A percentile compares a stretch with the other conserved stretches of the same genome.
Conservation (phyloP, 2,329 filamentous ascomycete genomes). For the Aaosphaeria pasadenensis region DNA sequence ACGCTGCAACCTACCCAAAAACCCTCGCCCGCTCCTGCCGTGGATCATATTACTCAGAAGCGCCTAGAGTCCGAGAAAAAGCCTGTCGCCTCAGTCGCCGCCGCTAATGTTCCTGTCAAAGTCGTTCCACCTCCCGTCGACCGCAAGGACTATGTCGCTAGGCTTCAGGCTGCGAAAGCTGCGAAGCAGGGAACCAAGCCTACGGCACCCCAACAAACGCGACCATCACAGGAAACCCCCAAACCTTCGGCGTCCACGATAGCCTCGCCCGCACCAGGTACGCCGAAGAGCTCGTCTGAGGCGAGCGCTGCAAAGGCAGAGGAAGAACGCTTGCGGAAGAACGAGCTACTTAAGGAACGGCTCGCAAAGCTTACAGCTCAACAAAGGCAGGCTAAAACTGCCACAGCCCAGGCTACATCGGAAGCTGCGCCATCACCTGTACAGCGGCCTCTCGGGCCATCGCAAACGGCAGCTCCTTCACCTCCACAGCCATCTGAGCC, state of each 20-base stretch:
- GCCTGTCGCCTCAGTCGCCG: slow-evolving; percentile 11
- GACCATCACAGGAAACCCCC: slow-evolving; percentile 6
- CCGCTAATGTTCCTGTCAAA: slow-evolving; percentile 8
- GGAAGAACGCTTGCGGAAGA: not conserved
- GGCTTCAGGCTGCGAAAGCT: slow-evolving; percentile 70
- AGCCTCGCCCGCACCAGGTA: too few relatives aligned
- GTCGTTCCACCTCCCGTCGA: slow-evolving; percentile 45
- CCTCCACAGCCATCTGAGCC: too few relatives aligned
- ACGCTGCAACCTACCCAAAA: not conserved
- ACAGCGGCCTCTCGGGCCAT: too few relatives aligned
- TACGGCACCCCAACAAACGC: slow-evolving; percentile 18
- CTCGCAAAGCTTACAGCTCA: not conserved
- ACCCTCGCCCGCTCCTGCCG: slow-evolving; percentile 2
- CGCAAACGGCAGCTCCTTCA: too few relatives aligned
- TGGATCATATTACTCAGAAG: slow-evolving; percentile 1
- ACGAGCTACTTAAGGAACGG: not conserved
- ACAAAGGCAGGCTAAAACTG: not conserved
- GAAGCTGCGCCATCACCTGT: too few relatives aligned
- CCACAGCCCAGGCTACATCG: not conserved
- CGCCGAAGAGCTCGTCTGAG: too few relatives aligned
- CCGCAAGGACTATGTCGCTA: slow-evolving; percentile 73
- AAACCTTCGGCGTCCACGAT: not conserved
- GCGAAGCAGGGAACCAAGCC: slow-evolving; percentile 46
- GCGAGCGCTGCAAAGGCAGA: not conserved
- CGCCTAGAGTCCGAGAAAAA: slow-evolving; percentile 4